Base-by-base conservation (phyloP, 208 protist species). In the Leptomonas pyrrhocoris region DNA sequence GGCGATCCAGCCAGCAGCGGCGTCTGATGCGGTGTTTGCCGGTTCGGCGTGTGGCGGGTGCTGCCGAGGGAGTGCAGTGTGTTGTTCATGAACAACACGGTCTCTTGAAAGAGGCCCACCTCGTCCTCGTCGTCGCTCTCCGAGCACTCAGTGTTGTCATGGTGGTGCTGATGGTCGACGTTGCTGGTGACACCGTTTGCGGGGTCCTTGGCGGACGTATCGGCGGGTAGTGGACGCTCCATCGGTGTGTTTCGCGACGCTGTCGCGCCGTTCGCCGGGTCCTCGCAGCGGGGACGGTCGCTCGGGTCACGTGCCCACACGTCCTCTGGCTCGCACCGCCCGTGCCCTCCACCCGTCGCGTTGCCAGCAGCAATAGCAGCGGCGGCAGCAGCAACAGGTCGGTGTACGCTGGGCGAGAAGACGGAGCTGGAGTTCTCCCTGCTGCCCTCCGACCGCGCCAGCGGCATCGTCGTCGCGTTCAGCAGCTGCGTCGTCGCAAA, bases 41-140 rank as follows among this genome's bases (percentile, higher is more conserved):
- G 66, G 46, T 23, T 56, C 21, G 62, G 70, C 0, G 70, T 76
- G 40, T 64, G 45, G 19, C 48, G 72, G 28, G 63, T 77, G 57
- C 72, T 72, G 50, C 72, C 65, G 65, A 77, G 72, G 23, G 72
- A 77, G 4, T 72, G 72, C 16, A 77, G 31, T 11, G 57, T 67
- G 64, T 77, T 70, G 64, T 72, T 72, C 57, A 67, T 70, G 50
- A 77, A 68, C n/a, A 77, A 57, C 49, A 77, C 72, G 34, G 72
- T 77, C 58, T 77, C 72, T n/a, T 68, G 72, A 25, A 77, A 77
- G 48, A 77, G 58, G 40, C 72, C 58, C 23, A 57, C 50, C 48
- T 77, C 72, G 61, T 77, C 72, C 64, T 77, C 72, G 43, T 77
- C 72, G 49, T 70, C 72, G 38, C 72, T 77, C 57, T 77, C 72